Conservation (phyloP, 2,329 filamentous ascomycete species). For the Furcasterigmium sp. region DNA sequence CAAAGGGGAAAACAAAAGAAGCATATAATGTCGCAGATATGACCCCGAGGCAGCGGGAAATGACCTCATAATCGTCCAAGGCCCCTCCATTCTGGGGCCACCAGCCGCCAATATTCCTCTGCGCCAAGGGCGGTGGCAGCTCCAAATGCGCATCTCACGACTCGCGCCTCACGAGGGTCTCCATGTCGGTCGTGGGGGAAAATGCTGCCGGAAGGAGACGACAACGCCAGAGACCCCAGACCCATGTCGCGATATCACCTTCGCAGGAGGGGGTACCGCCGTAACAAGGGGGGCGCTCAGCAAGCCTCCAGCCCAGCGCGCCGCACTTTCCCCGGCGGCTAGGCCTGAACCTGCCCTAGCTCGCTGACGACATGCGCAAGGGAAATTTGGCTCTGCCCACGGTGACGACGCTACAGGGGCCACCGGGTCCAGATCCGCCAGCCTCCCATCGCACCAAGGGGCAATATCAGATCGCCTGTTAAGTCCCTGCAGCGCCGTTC, state of each 20-base stretch:
- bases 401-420: too few species aligned
- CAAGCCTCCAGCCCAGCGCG: too few species aligned
- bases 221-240: not conserved
- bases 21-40: too few species aligned
- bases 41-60: not conserved
- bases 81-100: conserved; percentile 5
- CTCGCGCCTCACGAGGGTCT: not conserved
- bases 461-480: not conserved
- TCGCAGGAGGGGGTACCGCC: not conserved
- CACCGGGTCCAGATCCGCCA: too few species aligned
- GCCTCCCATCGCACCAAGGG: too few species aligned
- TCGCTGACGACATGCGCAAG: too few species aligned
- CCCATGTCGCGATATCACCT: not conserved
- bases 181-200: too few species aligned
- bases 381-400: too few species aligned
- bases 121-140: not conserved
- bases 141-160: not conserved
- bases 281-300: not conserved
- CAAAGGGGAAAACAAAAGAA: too few species aligned
- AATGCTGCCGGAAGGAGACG: too few species aligned
- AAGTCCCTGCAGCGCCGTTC: not conserved
- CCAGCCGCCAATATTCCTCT: conserved; percentile 9
- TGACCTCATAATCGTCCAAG: conserved; percentile 12
- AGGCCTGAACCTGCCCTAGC: too few species aligned
- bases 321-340: too few species aligned